Evolutionary conservation across 108 stramenopile genomes (phyloP).

Genomic region (Skeletonema potamos): DNA sequence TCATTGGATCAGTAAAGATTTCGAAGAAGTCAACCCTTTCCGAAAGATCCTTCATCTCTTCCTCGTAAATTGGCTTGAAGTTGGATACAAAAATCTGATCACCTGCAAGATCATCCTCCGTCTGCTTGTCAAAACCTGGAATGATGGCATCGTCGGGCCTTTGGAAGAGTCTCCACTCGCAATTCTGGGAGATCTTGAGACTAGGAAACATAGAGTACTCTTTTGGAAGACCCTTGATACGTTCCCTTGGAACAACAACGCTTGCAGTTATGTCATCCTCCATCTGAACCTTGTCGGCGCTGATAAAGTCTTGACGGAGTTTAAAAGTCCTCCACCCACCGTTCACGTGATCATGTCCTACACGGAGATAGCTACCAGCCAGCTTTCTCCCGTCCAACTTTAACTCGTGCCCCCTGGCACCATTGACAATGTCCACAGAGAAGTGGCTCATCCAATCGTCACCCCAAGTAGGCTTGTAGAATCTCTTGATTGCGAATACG

Average conservation of each 20-base stretch:
- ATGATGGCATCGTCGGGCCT: constrained; percentile 58
- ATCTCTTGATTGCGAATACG: constrained; percentile 60
- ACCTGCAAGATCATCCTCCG: constrained; percentile 50
- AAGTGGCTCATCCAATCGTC: constrained; percentile 49
- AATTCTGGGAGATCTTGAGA: constrained; percentile 55
- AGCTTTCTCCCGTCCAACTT: constrained; percentile 53
- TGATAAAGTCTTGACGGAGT: constrained; percentile 55
- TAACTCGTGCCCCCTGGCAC: constrained; percentile 54
- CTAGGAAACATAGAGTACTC: constrained; percentile 49
- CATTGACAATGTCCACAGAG: constrained; percentile 56
- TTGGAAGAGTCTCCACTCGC: constrained; percentile 64
- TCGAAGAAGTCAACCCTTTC: constrained; percentile 60
- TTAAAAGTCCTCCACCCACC: constrained; percentile 59
- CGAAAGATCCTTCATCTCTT: constrained; percentile 54
- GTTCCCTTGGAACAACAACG: constrained; percentile 55
- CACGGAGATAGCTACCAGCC: constrained; percentile 55
- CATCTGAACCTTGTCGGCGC: constrained; percentile 64
- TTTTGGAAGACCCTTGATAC: constrained; percentile 39
- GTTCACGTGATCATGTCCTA: constrained; percentile 37
- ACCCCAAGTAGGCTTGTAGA: constrained; percentile 50
- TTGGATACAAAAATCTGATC: constrained; percentile 49
- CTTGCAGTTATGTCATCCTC: constrained; percentile 66
- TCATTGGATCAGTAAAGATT: constrained; percentile 59
- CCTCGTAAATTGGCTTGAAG: constrained; percentile 53
- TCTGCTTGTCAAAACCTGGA: constrained; percentile 61